These are phyloP conservation scores for Sugiyamaella valdiviana DNA, from an alignment of 805 yeast genomes.

Conservation along the genomic window DNA sequence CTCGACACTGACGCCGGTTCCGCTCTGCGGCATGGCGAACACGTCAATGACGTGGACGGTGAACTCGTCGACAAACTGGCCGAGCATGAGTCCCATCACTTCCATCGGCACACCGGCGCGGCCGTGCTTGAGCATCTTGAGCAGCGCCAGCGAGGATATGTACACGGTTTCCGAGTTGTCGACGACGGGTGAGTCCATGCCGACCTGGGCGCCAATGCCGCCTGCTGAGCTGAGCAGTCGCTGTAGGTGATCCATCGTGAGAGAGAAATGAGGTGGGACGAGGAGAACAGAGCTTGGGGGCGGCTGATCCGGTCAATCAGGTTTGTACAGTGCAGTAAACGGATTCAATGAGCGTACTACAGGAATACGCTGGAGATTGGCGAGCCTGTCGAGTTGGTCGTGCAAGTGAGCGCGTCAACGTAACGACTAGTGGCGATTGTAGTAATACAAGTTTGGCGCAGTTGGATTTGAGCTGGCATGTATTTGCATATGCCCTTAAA, in stretches of 20 bases:
- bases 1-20: slow-evolving; percentile 96
- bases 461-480: too few species aligned
- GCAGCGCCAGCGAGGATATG: slow-evolving; percentile 87
- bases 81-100: slow-evolving; percentile 97
- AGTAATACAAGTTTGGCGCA: too few species aligned
- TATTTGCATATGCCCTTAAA: too few species aligned
- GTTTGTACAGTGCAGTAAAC: not conserved
- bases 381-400: too few species aligned
- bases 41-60: slow-evolving; percentile 97
- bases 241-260: slow-evolving; percentile 30
- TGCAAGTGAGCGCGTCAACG: too few species aligned
- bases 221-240: slow-evolving; percentile 30
- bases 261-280: not conserved
- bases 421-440: too few species aligned
- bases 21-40: slow-evolving; percentile 97
- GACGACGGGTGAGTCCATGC: slow-evolving; percentile 67
- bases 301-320: not conserved
- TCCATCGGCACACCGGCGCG: slow-evolving; percentile 72
- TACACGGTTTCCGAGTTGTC: slow-evolving; percentile 96
- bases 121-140: slow-evolving; percentile 97
- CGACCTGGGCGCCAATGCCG: slow-evolving; percentile 28
- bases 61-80: slow-evolving; percentile 95
- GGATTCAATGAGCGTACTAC: too few species aligned
- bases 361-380: too few species aligned
- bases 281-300: not conserved